These are phyloP conservation scores for Clarireedia homoeocarpa DNA, from an alignment of 2,329 filamentous ascomycete genomes.

Conservation along the genomic window DNA sequence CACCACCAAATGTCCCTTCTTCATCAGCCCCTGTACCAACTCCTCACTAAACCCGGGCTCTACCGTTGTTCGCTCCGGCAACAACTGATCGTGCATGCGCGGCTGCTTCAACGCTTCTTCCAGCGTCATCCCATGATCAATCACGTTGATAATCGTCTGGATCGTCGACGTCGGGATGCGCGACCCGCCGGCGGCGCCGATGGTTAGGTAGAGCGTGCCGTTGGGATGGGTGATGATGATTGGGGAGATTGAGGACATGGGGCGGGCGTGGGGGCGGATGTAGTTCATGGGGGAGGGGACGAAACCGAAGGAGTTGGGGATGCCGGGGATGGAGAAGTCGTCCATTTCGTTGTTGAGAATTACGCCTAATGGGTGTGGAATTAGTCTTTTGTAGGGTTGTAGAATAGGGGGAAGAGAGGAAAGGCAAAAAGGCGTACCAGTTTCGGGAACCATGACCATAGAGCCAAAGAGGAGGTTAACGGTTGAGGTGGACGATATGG, in stretches of 20 bases:
- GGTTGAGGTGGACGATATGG: slow-evolving; percentile 77
- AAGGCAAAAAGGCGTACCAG: slow-evolving; percentile 46
- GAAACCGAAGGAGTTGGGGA: slow-evolving; percentile 77
- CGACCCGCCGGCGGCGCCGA: slow-evolving; percentile 73
- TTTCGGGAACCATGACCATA: slow-evolving; percentile 68
- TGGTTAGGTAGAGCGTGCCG: slow-evolving; percentile 55
- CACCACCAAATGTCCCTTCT: slow-evolving; percentile 62
- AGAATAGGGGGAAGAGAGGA: not conserved
- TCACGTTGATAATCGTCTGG: slow-evolving; percentile 63
- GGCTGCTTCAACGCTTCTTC: slow-evolving; percentile 56
- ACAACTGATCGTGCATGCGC: slow-evolving; percentile 73
- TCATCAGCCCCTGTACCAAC: slow-evolving; percentile 55
- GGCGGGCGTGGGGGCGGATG: slow-evolving; percentile 71
- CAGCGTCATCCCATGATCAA: slow-evolving; percentile 56
- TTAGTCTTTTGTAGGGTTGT: not conserved
- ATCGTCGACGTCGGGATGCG: slow-evolving; percentile 76
- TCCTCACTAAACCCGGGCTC: slow-evolving; percentile 61
- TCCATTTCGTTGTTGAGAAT: slow-evolving; percentile 49
- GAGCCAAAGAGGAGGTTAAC: slow-evolving; percentile 83
- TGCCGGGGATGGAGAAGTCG: slow-evolving; percentile 80
- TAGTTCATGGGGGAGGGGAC: slow-evolving; percentile 74
- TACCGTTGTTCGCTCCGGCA: slow-evolving; percentile 60
- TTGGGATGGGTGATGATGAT: slow-evolving; percentile 42
- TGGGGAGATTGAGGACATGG: slow-evolving; percentile 75
- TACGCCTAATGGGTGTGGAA: slow-evolving; percentile 14